phyloP scores from a whole-genome alignment of 768 basidiomycete genomes.

The Boletus huronensis region DNA sequence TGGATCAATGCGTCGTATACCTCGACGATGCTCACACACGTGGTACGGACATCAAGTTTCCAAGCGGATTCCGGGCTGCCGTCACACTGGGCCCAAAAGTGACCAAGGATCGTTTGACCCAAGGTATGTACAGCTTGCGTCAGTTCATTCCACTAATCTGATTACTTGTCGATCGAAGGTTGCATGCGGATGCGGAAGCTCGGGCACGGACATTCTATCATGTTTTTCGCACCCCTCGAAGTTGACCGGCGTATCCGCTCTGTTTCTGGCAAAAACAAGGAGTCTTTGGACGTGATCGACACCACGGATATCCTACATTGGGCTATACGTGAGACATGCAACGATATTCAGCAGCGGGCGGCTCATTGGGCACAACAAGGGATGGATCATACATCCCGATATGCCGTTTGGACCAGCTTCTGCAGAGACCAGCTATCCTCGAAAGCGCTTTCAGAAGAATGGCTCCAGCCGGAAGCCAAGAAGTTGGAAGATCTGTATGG shows the following conservation, averaged over 20 bases:
- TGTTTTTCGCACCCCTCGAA: slow-evolving; percentile 45
- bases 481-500: too few species aligned
- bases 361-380: too few species aligned
- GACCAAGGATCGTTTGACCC: slow-evolving; percentile 35
- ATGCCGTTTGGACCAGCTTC: too few species aligned
- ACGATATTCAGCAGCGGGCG: too few species aligned
- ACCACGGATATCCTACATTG: slow-evolving; percentile 40
- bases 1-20: slow-evolving; percentile 36
- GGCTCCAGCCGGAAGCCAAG: too few species aligned
- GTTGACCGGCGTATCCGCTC: slow-evolving; percentile 37
- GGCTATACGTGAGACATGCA: too few species aligned
- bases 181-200: slow-evolving; percentile 54
- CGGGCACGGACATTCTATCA: slow-evolving; percentile 45
- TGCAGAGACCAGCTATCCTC: too few species aligned
- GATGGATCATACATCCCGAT: too few species aligned
- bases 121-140: slow-evolving; percentile 22
- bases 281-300: not conserved
- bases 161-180: slow-evolving; percentile 26
- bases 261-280: slow-evolving; percentile 16
- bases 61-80: slow-evolving; percentile 31
- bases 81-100: slow-evolving; percentile 39
- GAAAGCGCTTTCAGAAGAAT: too few species aligned
- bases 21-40: slow-evolving; percentile 33
- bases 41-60: slow-evolving; percentile 36
- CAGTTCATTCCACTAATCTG: not conserved